phyloP scores from a whole-genome alignment of 768 basidiomycete species.

The Russula olivacea region DNA sequence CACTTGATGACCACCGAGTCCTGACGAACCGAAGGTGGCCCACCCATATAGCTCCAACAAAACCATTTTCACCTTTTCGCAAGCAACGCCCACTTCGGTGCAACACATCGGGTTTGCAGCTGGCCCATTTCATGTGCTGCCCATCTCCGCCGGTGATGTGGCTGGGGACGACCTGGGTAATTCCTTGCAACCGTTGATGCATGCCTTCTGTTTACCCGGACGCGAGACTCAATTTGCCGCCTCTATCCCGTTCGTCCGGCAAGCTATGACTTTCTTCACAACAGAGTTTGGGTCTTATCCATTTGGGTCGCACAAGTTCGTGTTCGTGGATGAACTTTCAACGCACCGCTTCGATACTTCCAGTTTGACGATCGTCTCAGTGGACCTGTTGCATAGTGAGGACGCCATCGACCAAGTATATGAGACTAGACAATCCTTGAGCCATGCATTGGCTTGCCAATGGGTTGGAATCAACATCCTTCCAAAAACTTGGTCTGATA shows the following conservation, averaged over 20 bases:
- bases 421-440: conserved; percentile 79
- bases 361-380: conserved; percentile 70
- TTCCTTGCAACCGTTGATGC: conserved; percentile 67
- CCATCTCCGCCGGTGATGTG: conserved; percentile 57
- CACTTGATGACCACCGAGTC: conserved; percentile 14
- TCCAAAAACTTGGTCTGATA: conserved; percentile 87
- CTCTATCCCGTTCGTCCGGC: conserved; percentile 71
- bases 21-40: conserved; percentile 52
- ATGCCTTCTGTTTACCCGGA: conserved; percentile 91
- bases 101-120: conserved; percentile 96
- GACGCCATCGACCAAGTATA: conserved; percentile 90
- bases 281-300: conserved; percentile 95
- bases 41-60: conserved; percentile 93
- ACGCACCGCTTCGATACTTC: conserved; percentile 79
- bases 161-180: conserved; percentile 56
- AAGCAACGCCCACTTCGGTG: conserved; percentile 81
- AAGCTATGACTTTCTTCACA: conserved; percentile 88
- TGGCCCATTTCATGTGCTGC: conserved; percentile 82
- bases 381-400: conserved; percentile 80
- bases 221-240: conserved; percentile 64
- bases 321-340: conserved; percentile 88
- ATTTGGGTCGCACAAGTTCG: conserved; percentile 88
- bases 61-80: conserved; percentile 89
- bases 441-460: conserved; percentile 88
- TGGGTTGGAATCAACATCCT: conserved; percentile 97